Percentiles rank a stretch among this genome's conserved stretches.
These are phyloP conservation scores for Xerocomus spinulosus DNA, from an alignment of 768 basidiomycete genomes.

Conservation along the genomic window DNA sequence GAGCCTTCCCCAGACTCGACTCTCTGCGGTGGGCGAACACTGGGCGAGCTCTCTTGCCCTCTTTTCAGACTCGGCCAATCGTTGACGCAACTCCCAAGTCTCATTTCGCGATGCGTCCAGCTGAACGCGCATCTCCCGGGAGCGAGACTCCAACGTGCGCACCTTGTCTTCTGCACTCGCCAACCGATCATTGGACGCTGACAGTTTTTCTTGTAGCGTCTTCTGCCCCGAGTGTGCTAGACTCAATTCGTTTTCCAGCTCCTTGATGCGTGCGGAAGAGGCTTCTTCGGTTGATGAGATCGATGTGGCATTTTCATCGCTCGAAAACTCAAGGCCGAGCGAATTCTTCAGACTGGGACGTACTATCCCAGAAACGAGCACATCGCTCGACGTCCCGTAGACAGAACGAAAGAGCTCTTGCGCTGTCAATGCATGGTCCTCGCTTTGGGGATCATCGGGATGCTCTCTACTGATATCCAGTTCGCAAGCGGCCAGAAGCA, in stretches of 20 bases:
- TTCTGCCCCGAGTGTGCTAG: slow-evolving; percentile 12
- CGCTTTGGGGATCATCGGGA: slow-evolving; percentile 17
- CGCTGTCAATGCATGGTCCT: slow-evolving; percentile 18
- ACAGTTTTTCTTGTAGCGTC: slow-evolving; percentile 19
- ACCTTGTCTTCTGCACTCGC: slow-evolving; percentile 13
- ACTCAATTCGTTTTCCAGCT: slow-evolving; percentile 24
- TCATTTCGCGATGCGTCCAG: slow-evolving; percentile 21
- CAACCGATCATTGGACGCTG: slow-evolving; percentile 12
- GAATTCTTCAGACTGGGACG: slow-evolving; percentile 16
- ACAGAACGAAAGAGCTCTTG: slow-evolving; percentile 29
- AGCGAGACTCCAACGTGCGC: slow-evolving; percentile 18
- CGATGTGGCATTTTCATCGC: not conserved
- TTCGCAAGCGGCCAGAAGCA: slow-evolving; percentile 32
- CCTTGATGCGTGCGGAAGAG: slow-evolving; percentile 12
- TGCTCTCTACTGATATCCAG: slow-evolving; percentile 30
- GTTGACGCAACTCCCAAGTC: slow-evolving; percentile 21
- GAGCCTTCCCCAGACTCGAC: slow-evolving; percentile 25
- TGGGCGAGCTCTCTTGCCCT: slow-evolving; percentile 15
- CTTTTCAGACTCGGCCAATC: slow-evolving; percentile 20
- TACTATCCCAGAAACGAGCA: slow-evolving; percentile 14
- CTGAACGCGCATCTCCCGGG: slow-evolving; percentile 14
- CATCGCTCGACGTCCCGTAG: slow-evolving; percentile 24
- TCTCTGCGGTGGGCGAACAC: slow-evolving; percentile 14
- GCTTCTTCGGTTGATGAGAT: not conserved
- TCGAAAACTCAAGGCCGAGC: slow-evolving; percentile 26